Base-by-base conservation (phyloP, 192 early-diverging fungal genomes). In the Linnemannia zychae region DNA sequence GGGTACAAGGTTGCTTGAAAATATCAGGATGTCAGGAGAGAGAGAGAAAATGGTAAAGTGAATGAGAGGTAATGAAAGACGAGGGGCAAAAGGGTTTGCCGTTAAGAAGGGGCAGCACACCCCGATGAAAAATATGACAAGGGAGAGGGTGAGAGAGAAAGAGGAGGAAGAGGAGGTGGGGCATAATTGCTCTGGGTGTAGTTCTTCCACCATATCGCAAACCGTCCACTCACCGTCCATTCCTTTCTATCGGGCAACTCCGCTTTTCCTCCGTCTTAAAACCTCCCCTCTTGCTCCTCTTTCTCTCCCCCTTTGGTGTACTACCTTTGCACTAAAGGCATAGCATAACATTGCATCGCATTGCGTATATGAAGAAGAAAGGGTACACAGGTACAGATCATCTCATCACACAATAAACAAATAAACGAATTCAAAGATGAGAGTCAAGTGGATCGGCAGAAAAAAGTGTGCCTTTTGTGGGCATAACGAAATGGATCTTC, bases 21-120 rank as follows among this genome's bases (percentile, higher is more conserved):
- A 44, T 63, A 28, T 63, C 57, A 63, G 57, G 4, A 63, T 63
- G 28, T 63, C 57, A 63, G 57, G 57, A 63, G 57, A 63, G 28
- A 63, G 57, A 3, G 31, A 63, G 5, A 9, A 63, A 6, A 57
- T 9, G 22, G n/a, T 20, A 6, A 57, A 57, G 24, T n/a, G n/a
- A n/a, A n/a, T n/a, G n/a, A n/a, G n/a, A n/a, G n/a, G n/a, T n/a
- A n/a, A n/a, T n/a, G n/a, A n/a, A n/a, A n/a, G n/a, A n/a, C n/a
- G n/a, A n/a, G n/a, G n/a, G 40, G 40, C 9, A 28, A 63, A 63
- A 63, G 57, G 57, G 57, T 63, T 63, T 63, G 15, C 57, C 57
- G 57, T 63, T 63, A 31, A 24, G 12, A 31, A 63, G 15, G 11
- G 13, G 1, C 24, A 12, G 28, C 24, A 13, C 40, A 44, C 40